Evolutionary conservation across 371 early-diverging fungal genomes (phyloP).

Genomic region (Nematocida displodere): DNA sequence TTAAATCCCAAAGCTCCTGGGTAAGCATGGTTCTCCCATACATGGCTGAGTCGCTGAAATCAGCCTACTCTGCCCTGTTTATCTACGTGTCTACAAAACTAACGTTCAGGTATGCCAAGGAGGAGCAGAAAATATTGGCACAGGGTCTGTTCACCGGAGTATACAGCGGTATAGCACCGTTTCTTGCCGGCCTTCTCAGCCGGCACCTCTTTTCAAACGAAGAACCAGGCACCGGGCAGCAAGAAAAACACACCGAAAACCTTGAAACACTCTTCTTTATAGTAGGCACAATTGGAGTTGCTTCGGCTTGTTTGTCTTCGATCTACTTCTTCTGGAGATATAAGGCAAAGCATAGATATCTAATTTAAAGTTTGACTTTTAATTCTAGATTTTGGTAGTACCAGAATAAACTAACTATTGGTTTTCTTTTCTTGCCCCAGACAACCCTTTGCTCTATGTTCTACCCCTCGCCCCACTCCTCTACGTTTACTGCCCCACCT

Average conservation of each 20-base stretch:
- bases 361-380: too few relatives aligned
- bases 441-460: too few relatives aligned
- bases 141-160: slow-evolving; percentile 44
- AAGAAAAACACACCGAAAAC: slow-evolving; percentile 6
- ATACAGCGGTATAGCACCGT: slow-evolving; percentile 50
- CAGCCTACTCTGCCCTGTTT: slow-evolving; percentile 44
- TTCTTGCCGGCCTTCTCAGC: slow-evolving; percentile 35
- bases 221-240: background rate
- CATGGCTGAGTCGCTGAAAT: slow-evolving; percentile 41
- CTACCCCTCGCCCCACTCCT: too few relatives aligned
- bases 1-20: background rate
- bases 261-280: slow-evolving; percentile 1
- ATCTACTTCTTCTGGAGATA: background rate
- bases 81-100: slow-evolving; percentile 34
- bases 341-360: too few relatives aligned
- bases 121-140: slow-evolving; percentile 20
- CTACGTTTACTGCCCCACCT: too few relatives aligned
- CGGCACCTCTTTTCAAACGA: slow-evolving; percentile 19
- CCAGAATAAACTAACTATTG: too few relatives aligned
- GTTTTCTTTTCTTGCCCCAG: too few relatives aligned
- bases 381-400: too few relatives aligned
- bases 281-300: slow-evolving; percentile 28
- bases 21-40: slow-evolving; percentile 4
- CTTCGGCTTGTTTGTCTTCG: background rate
- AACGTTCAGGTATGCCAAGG: slow-evolving; percentile 20